phyloP scores from a whole-genome alignment of 495 filamentous ascomycete species.

The Friedmanniomyces simplex region DNA sequence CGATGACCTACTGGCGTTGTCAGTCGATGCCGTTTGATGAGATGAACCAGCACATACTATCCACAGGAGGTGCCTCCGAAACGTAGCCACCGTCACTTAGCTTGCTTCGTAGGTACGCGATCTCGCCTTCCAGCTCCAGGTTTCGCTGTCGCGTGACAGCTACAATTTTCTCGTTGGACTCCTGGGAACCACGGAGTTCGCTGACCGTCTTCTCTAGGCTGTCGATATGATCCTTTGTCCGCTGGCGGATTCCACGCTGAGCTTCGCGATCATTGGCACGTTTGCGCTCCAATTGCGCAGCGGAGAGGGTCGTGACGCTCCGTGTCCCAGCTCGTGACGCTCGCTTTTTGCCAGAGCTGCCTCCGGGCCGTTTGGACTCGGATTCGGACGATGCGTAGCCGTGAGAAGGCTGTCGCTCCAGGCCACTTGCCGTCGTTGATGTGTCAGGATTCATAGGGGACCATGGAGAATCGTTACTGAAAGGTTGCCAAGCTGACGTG shows the following conservation, averaged over 20 bases:
- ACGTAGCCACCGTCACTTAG: constrained; percentile 25
- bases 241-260: constrained; percentile 72
- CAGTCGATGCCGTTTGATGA: not conserved
- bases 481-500: constrained; percentile 10
- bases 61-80: not conserved
- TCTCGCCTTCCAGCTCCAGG: constrained; percentile 45
- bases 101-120: constrained; percentile 25
- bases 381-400: constrained; percentile 31
- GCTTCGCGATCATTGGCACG: constrained; percentile 83
- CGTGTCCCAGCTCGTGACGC: constrained; percentile 47
- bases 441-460: constrained; percentile 16
- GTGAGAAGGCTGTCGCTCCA: constrained; percentile 15
- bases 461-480: constrained; percentile 8
- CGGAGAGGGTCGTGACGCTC: constrained; percentile 47
- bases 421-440: not conserved
- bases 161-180: constrained; percentile 32
- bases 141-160: constrained; percentile 44
- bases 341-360: constrained; percentile 25
- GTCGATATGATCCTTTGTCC: constrained; percentile 75
- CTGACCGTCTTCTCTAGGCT: constrained; percentile 58
- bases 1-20: not conserved
- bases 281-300: constrained; percentile 57
- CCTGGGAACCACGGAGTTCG: constrained; percentile 42
- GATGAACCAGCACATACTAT: constrained; percentile 6
- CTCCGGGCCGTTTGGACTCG: constrained; percentile 20